Percentiles rank a stretch among this genome's conserved stretches.
phyloP scores from a whole-genome alignment of 2,329 filamentous ascomycete genomes.

The Cordyceps tenuipes region DNA sequence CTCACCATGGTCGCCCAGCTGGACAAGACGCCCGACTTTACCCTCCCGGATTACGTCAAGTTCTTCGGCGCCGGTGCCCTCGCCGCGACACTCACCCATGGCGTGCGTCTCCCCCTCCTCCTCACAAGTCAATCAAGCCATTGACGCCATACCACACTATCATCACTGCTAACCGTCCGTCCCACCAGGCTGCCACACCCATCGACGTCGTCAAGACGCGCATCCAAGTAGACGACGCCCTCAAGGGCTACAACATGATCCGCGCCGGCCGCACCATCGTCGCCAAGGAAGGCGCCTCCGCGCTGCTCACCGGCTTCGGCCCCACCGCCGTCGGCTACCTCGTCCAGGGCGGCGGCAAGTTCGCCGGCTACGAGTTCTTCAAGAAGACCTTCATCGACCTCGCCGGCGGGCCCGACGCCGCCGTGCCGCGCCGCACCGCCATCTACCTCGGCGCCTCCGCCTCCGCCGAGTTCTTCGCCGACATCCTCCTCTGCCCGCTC shows the following conservation, averaged over 20 bases:
- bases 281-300: slow-evolving; percentile 67
- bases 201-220: slow-evolving; percentile 77
- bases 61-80: slow-evolving; percentile 46
- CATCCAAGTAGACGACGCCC: slow-evolving; percentile 79
- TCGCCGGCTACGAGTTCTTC: slow-evolving; percentile 90
- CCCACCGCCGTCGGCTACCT: slow-evolving; percentile 83
- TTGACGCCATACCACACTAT: not conserved
- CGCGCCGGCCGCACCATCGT: slow-evolving; percentile 72
- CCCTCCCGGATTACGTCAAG: slow-evolving; percentile 38
- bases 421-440: slow-evolving; percentile 37
- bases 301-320: slow-evolving; percentile 74
- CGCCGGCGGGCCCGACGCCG: slow-evolving; percentile 44
- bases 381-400: slow-evolving; percentile 76
- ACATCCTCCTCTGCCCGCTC: slow-evolving; percentile 80
- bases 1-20: slow-evolving; percentile 19
- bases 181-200: slow-evolving; percentile 47
- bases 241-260: slow-evolving; percentile 79
- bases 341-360: slow-evolving; percentile 84
- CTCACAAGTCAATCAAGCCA: not conserved
- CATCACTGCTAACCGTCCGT: not conserved
- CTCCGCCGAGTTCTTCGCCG: slow-evolving; percentile 62
- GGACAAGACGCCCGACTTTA: slow-evolving; percentile 32
- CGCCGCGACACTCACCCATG: slow-evolving; percentile 43
- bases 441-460: slow-evolving; percentile 68
- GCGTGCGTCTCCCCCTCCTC: slow-evolving; percentile 26